Evolutionary conservation across 1,284 basidiomycete genomes (phyloP), one percentile per base, ranked within the genome.

Genomic region (Entoloma clypeatum): DNA sequence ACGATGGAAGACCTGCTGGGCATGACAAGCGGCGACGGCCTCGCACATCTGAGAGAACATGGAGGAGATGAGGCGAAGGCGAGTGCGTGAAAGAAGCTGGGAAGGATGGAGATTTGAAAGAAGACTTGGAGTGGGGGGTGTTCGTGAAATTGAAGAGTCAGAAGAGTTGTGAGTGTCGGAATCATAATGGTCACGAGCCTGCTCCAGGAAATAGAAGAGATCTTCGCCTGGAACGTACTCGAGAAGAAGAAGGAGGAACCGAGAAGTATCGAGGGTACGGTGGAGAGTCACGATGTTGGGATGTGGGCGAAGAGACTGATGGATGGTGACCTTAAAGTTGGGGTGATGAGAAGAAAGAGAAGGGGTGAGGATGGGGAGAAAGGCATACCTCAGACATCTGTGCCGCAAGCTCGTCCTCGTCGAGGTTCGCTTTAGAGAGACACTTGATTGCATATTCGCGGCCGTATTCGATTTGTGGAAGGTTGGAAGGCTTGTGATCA

Each of bases 11-110:
- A 99, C 88, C 32, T 87, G 87, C 46, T 86, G 82, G 27, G 89
- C 84, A 60, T 99, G 95, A 66, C 95, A 98, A n/a, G 88, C 81
- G 3, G 92, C 90, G 8, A 99, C 93, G 23, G 95, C 93, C 49
- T 95, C 89, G 62, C 96, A 99, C 92, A 99, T 99, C 68, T 99
- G 71, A 25, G 81, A 74, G 66, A 99, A 99, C 96, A 99, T 99
- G 58, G 88, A 84, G 7, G 92, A 84, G 55, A 99, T 92, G 51
- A 99, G 80, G 17, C 88, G 83, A 27, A 99, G 77, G 48, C 95
- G 86, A 26, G 84, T 85, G 41, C 81, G 79, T 11, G 90, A 91
- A 32, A 99, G 81, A 29, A 98, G 73, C 50, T 88, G 81, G 36
- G 81, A 74, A 9, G 90, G 86, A 45, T 88, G 81, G 50, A 92